Base-by-base conservation (phyloP, 352 stramenopile genomes). In the Globisporangium orthogonon region DNA sequence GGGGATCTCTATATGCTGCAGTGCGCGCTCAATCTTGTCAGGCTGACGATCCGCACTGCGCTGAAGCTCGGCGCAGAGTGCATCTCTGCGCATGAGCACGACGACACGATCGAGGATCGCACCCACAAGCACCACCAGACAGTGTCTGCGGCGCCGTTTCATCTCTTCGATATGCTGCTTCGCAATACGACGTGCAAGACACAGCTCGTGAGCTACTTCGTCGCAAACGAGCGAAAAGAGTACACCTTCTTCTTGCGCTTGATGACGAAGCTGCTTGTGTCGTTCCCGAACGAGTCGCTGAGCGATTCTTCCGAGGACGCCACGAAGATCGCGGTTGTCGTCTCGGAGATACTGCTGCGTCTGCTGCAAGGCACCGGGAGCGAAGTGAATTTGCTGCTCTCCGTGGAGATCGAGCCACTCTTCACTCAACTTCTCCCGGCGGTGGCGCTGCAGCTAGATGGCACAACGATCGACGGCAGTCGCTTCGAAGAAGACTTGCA, bases 41-140 rank as follows among this genome's bases (percentile, higher is more conserved):
- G 77, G 13, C 50, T 83, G 2, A 63, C 62, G 23, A 81, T 89
- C 59, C 78, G 75, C 54, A 85, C 69, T 23, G 76, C 83, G 15
- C 29, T 91, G 10, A 83, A 89, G 55, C 71, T 93, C 55, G 73
- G 78, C 17, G 78, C 76, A 0, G 74, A 88, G 49, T 91, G 76
- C 33, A 86, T 89, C 43, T 75, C 70, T 2, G 58, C 65, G 1
- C 55, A 60, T 37, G 64, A 71, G 30, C 56, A 50, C 18, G 60
- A 73, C n/a, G 66, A 70, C 31, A 58, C 66, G 30, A 48, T 41
- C 7, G 56, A 57, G 59, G 60, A 68, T 5, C 60, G 51, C 10
- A 49, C 31, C 9, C 49, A 18, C 35, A 62, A 57, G 23, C 23
- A 23, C 29, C 65, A 62, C n/a, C 50, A 57, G 31, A 57, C 60